phyloP scores from a whole-genome alignment of 306 rosid genomes.

The Quercus cerris region DNA sequence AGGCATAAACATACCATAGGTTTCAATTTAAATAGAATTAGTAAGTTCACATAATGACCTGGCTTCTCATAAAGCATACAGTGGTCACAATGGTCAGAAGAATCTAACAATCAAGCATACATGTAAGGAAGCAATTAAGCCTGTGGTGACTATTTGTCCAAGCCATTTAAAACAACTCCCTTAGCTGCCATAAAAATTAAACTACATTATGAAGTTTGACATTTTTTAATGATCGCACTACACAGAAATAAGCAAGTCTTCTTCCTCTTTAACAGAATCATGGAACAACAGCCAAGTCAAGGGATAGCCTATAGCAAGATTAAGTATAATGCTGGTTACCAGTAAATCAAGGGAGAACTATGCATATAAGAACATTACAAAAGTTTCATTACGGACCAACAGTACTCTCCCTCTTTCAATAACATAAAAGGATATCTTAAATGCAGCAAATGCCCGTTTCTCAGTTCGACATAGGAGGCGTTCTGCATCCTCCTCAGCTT shows the following conservation, averaged over 20 bases:
- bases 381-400: background rate
- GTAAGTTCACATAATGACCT: background rate
- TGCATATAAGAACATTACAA: background rate
- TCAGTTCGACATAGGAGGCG: constrained; percentile 97
- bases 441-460: constrained; percentile 96
- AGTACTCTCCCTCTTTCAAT: background rate
- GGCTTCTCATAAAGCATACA: background rate
- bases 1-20: background rate
- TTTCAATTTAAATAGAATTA: background rate
- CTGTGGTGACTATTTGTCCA: background rate
- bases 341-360: background rate
- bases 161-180: background rate
- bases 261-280: background rate
- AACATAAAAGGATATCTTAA: constrained; percentile 84
- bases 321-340: background rate
- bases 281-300: background rate
- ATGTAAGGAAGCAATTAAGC: background rate
- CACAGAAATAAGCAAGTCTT: no score
- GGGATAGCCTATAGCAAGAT: background rate
- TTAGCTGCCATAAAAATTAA: background rate
- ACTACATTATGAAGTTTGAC: background rate
- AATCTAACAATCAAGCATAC: background rate
- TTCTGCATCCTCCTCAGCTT: constrained; percentile 99
- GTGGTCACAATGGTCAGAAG: background rate
- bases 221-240: background rate